Conservation (phyloP, 345 rosid genomes). For the Sisymbrium altissimum region DNA sequence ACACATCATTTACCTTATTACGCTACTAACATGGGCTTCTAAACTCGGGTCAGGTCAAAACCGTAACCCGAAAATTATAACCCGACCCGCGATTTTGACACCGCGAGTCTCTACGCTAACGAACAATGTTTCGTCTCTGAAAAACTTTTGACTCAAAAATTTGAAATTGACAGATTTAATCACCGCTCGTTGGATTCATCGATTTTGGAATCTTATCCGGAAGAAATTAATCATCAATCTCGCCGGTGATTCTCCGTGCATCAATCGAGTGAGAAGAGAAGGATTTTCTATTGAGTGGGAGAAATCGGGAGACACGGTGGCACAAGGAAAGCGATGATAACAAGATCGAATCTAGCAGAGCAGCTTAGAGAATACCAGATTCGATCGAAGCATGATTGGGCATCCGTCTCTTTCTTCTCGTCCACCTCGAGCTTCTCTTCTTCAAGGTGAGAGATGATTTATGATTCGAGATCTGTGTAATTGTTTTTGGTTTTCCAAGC, state of each 20-base stretch:
- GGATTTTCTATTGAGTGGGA: constrained; percentile 2
- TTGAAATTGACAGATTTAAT: not conserved
- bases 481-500: not conserved
- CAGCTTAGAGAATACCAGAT: constrained; percentile 96
- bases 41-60: not conserved
- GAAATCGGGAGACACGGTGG: not conserved
- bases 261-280: constrained; percentile 13
- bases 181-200: constrained; percentile 3
- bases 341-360: constrained; percentile 92
- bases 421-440: constrained; percentile 68
- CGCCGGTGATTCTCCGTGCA: not conserved
- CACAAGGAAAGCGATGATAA: constrained; percentile 58
- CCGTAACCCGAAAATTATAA: not conserved
- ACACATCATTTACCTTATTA: not conserved
- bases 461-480: constrained; percentile 21
- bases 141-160: too few species aligned
- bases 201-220: not conserved
- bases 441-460: constrained; percentile 47
- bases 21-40: constrained; percentile 27
- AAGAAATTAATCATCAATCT: not conserved
- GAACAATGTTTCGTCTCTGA: constrained; percentile 24
- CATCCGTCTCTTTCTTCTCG: constrained; percentile 86
- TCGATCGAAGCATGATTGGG: constrained; percentile 97
- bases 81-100: constrained; percentile 27
- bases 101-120: constrained; percentile 26